Percentiles rank a stretch among this genome's conserved stretches.
These are phyloP conservation scores for Suillus fuscotomentosus DNA, from an alignment of 768 basidiomycete species.

Conservation along the genomic window DNA sequence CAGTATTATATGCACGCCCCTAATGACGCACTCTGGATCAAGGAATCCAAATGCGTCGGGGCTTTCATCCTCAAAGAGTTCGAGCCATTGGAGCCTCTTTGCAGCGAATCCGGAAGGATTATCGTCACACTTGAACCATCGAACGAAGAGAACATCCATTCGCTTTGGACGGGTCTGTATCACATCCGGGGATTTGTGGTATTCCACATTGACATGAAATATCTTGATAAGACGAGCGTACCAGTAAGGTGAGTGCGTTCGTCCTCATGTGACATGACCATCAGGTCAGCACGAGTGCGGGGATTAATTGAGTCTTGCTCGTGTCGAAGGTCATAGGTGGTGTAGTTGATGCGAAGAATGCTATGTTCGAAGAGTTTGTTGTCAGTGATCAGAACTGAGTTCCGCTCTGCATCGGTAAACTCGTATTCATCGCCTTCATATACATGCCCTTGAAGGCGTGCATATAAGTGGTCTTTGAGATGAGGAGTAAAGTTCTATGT, in stretches of 20 bases:
- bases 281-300: conserved; percentile 31
- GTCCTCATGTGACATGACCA: conserved; percentile 29
- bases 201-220: conserved; percentile 19
- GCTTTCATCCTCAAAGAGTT: conserved; percentile 33
- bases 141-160: conserved; percentile 43
- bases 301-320: conserved; percentile 29
- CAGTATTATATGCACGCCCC: conserved; percentile 42
- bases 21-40: conserved; percentile 40
- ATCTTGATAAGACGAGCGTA: conserved; percentile 36
- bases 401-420: conserved; percentile 22
- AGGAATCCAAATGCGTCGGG: conserved; percentile 42
- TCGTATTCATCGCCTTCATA: conserved; percentile 11
- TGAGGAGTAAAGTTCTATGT: too few species aligned
- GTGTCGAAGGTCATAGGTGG: conserved; percentile 26
- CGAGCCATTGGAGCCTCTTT: conserved; percentile 34
- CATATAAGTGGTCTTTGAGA: too few species aligned
- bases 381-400: conserved; percentile 20
- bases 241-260: conserved; percentile 32
- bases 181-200: background rate
- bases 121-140: conserved; percentile 34
- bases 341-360: conserved; percentile 30
- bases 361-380: conserved; percentile 34
- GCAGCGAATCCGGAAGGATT: conserved; percentile 24
- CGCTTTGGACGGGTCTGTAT: conserved; percentile 1
- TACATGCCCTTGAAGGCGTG: too few species aligned